Base-by-base conservation (phyloP, 805 yeast species). In the Sugiyamaella smithiae region DNA sequence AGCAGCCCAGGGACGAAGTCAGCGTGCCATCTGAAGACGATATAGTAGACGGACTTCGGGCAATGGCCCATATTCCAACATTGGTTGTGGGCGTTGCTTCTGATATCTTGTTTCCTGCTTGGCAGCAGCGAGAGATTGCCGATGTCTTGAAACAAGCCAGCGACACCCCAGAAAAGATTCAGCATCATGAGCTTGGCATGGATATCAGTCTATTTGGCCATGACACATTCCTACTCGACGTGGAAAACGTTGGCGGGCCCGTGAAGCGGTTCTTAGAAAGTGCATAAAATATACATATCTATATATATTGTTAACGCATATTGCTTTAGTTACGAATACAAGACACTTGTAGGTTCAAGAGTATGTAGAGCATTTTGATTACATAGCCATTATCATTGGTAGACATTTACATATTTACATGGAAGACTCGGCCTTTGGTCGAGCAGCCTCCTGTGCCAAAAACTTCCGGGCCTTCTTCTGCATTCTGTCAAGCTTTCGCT, bases 61-160 rank as follows among this genome's bases (percentile, higher is more conserved):
- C 78, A 23, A 70, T 90, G 49, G 73, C 84, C 1, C 73, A 82
- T 54, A 80, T 81, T 51, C 81, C 85, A 28, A 74, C 86, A 2
- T 71, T 90, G 48, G 87, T 90, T 3, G 76, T 90, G 45, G 97
- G 97, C 8, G 97, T 89, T n/a, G 93, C 87, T 62, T 84, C 93
- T 1, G 97, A 90, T 64, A 85, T 86, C 35, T 73, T 90, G 45
- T 90, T 90, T 72, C 97, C 97, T 1, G 87, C 84, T 31, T 88
- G 96, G 96, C 97, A 90, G 69, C 97, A 90, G 67, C 68, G 82
- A 49, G 97, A 90, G 63, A 81, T 88, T 49, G 82, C 80, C 24
- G 77, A 79, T 12, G 78, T 81, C 31, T 72, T 90, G 41, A 68
- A 64, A 45, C 63, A 68, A 37, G 70, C 67, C 3, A 62, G 67